Evolutionary conservation across 345 rosid genomes (phyloP).

Genomic region (Hirschfeldia incana): DNA sequence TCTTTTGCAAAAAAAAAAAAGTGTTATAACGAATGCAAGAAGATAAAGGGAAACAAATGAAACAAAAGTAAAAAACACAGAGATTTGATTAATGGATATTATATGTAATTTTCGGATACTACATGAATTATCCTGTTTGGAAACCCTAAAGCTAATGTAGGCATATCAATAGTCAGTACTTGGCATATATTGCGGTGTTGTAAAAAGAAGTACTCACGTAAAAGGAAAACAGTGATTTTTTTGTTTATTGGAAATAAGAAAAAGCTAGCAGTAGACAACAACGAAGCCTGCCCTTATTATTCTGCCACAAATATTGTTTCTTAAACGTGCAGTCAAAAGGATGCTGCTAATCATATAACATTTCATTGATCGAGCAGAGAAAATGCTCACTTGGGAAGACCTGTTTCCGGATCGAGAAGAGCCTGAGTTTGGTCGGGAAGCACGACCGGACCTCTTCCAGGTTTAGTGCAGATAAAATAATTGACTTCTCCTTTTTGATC

Average conservation of each 20-base stretch:
- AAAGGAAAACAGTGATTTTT: conserved; percentile 8
- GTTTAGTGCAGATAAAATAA: conserved; percentile 88
- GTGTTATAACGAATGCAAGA: not conserved
- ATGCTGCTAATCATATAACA: conserved; percentile 13
- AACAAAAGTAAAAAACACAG: not conserved
- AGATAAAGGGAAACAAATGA: not conserved
- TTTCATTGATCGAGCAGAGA: not conserved
- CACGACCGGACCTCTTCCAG: conserved; percentile 80
- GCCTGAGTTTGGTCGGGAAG: conserved; percentile 61
- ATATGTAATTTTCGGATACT: not conserved
- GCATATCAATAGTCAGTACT: not conserved
- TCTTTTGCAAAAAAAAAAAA: not conserved
- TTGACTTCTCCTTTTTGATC: conserved; percentile 70
- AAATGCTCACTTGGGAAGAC: conserved; percentile 60
- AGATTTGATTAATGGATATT: not conserved
- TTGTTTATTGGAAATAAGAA: conserved; percentile 8
- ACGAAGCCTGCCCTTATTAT: conserved; percentile 12
- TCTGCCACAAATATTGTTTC: conserved; percentile 20
- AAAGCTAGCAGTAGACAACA: conserved; percentile 30
- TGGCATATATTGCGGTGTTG: not conserved
- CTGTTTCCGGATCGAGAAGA: conserved; percentile 64
- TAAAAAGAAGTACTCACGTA: not conserved
- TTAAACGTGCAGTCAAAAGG: conserved; percentile 22
- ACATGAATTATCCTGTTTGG: not conserved
- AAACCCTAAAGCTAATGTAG: not conserved